These are phyloP conservation scores for Metrosideros polymorpha DNA, from an alignment of 441 rosid species.

Conservation along the genomic window DNA sequence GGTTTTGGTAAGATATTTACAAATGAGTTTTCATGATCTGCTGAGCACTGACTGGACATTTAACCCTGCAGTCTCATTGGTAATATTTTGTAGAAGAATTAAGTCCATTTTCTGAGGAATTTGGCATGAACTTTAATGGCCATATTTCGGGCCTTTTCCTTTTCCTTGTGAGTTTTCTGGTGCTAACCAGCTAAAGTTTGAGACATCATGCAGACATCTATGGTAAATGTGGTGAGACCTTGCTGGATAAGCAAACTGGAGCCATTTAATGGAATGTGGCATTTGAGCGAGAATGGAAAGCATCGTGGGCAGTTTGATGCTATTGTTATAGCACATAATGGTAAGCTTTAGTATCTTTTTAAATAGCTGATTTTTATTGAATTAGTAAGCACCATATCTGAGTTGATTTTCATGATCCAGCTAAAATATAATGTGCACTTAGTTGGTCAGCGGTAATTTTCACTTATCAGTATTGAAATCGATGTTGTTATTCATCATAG, in stretches of 20 bases:
- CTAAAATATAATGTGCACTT: not conserved
- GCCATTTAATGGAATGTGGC: conserved; percentile 84
- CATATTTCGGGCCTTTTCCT: not conserved
- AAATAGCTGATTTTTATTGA: not conserved
- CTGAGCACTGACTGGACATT: not conserved
- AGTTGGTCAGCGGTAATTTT: not conserved
- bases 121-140: not conserved
- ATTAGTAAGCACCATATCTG: not conserved
- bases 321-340: conserved; percentile 90
- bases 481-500: not conserved
- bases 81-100: not conserved
- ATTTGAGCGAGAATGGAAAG: conserved; percentile 78
- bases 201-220: conserved; percentile 39
- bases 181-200: conserved; percentile 3
- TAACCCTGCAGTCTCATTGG: not conserved
- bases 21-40: not conserved
- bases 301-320: conserved; percentile 70
- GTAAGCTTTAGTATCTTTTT: conserved; percentile 17
- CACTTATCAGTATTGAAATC: not conserved
- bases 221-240: conserved; percentile 74
- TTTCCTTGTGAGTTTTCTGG: not conserved
- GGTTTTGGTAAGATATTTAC: not conserved
- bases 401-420: not conserved
- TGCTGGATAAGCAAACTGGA: conserved; percentile 90
- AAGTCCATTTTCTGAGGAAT: not conserved